Evolutionary conservation across 176 grass and related monocot genomes (phyloP).

Genomic region (Eragrostis nindensis): DNA sequence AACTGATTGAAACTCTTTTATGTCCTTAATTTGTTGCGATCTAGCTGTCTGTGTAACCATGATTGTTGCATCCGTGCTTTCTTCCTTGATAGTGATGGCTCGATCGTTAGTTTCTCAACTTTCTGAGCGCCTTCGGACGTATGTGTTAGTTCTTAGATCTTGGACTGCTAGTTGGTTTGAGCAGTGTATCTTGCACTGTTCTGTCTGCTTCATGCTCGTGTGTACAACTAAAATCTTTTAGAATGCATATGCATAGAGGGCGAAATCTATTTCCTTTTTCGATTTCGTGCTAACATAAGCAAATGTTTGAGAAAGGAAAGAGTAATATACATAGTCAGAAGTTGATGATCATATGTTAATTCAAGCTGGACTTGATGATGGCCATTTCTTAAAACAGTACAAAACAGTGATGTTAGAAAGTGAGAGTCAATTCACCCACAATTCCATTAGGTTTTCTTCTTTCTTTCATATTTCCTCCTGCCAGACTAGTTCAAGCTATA

Average conservation of each 20-base stretch:
- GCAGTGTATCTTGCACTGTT: not conserved
- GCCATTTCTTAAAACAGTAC: not conserved
- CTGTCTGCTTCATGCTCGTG: not conserved
- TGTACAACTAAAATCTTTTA: not conserved
- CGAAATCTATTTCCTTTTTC: not conserved
- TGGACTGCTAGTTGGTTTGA: constrained; percentile 24
- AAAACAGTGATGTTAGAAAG: not conserved
- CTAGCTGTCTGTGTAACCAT: constrained; percentile 10
- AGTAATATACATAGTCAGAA: not conserved
- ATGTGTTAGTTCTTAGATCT: constrained; percentile 6
- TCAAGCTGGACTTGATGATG: constrained; percentile 19
- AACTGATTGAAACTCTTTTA: not conserved
- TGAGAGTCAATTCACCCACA: constrained; percentile 5
- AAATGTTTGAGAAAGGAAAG: constrained; percentile 29
- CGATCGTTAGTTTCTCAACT: not conserved
- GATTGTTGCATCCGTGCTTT: not conserved
- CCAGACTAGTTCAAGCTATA: constrained; percentile 31
- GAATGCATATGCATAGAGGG: not conserved
- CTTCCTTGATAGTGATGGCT: not conserved
- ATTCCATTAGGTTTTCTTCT: not conserved
- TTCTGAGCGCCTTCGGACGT: not conserved
- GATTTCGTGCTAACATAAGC: constrained; percentile 2
- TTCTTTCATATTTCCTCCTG: not conserved
- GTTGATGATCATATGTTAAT: not conserved
- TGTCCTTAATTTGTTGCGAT: not conserved